Evolutionary conservation across 2,329 filamentous ascomycete species (phyloP).

Genomic region (Drechslera avenae): DNA sequence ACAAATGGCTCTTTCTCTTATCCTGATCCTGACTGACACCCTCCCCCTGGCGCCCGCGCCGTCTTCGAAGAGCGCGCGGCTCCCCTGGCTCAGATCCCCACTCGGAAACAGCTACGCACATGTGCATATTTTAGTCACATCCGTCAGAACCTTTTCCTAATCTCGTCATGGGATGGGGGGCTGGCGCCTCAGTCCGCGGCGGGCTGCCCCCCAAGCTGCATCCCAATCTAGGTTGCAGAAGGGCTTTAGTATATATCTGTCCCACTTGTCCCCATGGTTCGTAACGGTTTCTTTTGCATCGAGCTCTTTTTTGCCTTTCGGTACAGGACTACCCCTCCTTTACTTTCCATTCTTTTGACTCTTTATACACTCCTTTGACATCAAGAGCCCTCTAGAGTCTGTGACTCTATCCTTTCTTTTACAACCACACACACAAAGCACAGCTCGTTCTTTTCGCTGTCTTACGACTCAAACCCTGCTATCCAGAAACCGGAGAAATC

Average conservation of each 20-base stretch:
- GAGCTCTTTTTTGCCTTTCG: constrained; percentile 9
- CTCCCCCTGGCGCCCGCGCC: constrained; percentile 21
- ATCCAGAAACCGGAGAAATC: constrained; percentile 9
- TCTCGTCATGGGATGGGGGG: constrained; percentile 18
- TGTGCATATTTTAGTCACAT: constrained; percentile 18
- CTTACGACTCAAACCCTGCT: constrained; percentile 10
- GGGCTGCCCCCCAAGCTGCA: constrained; percentile 21
- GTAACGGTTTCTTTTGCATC: constrained; percentile 22
- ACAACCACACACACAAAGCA: neutral
- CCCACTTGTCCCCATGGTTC: constrained; percentile 19
- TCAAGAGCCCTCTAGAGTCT: constrained; percentile 29
- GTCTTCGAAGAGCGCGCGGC: constrained; percentile 25
- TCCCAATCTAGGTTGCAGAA: constrained; percentile 19
- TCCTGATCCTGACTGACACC: constrained; percentile 6
- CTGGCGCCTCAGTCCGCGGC: constrained; percentile 10
- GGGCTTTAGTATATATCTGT: constrained; percentile 30
- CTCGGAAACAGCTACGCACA: constrained; percentile 18
- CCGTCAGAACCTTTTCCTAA: constrained; percentile 13
- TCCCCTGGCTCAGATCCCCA: constrained; percentile 24
- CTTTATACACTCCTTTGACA: constrained; percentile 33
- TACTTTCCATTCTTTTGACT: constrained; percentile 30
- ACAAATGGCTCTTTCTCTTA: constrained; percentile 10
- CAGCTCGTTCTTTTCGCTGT: constrained; percentile 29
- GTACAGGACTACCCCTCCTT: constrained; percentile 45
- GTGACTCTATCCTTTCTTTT: constrained; percentile 42